Percentiles rank a stretch among this genome's conserved stretches.
These are phyloP conservation scores for Ganoderma boninense DNA, from an alignment of 1,284 basidiomycete genomes.

Conservation along the genomic window DNA sequence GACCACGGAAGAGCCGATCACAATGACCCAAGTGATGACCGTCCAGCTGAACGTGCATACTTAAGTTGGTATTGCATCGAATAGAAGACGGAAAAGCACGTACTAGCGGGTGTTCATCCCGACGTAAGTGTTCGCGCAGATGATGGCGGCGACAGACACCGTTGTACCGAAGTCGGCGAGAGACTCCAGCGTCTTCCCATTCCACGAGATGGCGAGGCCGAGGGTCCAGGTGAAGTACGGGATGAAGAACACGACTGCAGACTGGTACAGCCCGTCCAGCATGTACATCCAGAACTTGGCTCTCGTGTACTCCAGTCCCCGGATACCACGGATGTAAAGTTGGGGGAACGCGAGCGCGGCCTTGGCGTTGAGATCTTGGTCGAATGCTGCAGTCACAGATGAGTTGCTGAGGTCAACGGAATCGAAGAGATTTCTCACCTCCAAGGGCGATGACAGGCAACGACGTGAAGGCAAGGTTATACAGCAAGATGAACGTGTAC, in stretches of 20 bases:
- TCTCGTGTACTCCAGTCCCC: constrained; percentile 93
- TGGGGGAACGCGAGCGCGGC: constrained; percentile 93
- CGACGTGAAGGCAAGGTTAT: constrained; percentile 94
- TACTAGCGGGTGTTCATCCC: constrained; percentile 90
- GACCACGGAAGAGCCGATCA: constrained; percentile 80
- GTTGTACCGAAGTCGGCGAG: constrained; percentile 95
- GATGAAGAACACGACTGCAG: constrained; percentile 89
- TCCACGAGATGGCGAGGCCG: constrained; percentile 71
- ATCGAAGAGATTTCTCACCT: too few species aligned
- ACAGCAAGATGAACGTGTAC: constrained; percentile 92
- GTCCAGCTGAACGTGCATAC: constrained; percentile 73
- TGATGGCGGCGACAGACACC: constrained; percentile 86
- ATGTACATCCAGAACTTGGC: constrained; percentile 95
- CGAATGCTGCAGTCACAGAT: constrained; percentile 85
- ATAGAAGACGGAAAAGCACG: constrained; percentile 43
- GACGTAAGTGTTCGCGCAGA: constrained; percentile 89
- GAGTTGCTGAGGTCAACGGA: too few species aligned
- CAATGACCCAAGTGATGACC: constrained; percentile 82
- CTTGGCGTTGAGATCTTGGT: constrained; percentile 94
- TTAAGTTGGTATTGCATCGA: constrained; percentile 17
- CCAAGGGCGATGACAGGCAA: constrained; percentile 92
- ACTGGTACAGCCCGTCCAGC: constrained; percentile 94
- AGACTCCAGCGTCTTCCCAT: constrained; percentile 79
- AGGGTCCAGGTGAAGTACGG: constrained; percentile 83
- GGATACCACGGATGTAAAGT: constrained; percentile 92